A percentile compares a stretch with the other conserved stretches of the same genome.
These are phyloP conservation scores for Lactifluus pinguis DNA, from an alignment of 768 basidiomycete species.

Conservation along the genomic window DNA sequence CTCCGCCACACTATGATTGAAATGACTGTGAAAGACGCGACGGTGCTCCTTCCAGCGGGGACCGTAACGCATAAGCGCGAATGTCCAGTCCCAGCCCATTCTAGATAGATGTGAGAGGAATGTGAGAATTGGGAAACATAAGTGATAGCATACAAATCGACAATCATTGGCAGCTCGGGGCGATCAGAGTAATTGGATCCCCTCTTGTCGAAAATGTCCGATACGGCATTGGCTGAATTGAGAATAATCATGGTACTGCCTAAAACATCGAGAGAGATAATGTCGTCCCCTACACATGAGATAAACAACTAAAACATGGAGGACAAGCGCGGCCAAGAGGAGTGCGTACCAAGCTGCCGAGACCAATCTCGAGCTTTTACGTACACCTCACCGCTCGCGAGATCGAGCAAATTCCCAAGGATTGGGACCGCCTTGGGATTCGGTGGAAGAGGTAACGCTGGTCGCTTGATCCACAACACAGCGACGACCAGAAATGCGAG, in stretches of 20 bases:
- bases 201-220: constrained; percentile 22
- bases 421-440: constrained; percentile 20
- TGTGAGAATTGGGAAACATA: not conserved
- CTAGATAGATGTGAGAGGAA: constrained; percentile 3
- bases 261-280: constrained; percentile 16
- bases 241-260: constrained; percentile 19
- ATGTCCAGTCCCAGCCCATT: constrained; percentile 22
- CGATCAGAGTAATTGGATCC: constrained; percentile 22
- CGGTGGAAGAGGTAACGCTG: constrained; percentile 18
- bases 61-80: constrained; percentile 21
- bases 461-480: constrained; percentile 8
- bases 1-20: constrained; percentile 13
- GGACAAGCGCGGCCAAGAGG: not conserved
- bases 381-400: constrained; percentile 18
- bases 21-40: constrained; percentile 20
- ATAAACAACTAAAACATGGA: not conserved
- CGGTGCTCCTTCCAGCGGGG: constrained; percentile 21
- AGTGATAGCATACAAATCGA: constrained; percentile 16
- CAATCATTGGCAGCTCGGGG: constrained; percentile 20
- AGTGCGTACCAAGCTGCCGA: constrained; percentile 19
- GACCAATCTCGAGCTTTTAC: constrained; percentile 21
- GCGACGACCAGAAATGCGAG: not conserved
- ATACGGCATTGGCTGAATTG: constrained; percentile 19
- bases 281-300: constrained; percentile 10
- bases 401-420: constrained; percentile 22